phyloP scores from a whole-genome alignment of 2,329 filamentous ascomycete genomes.

The Camptophora hylomeconis region DNA sequence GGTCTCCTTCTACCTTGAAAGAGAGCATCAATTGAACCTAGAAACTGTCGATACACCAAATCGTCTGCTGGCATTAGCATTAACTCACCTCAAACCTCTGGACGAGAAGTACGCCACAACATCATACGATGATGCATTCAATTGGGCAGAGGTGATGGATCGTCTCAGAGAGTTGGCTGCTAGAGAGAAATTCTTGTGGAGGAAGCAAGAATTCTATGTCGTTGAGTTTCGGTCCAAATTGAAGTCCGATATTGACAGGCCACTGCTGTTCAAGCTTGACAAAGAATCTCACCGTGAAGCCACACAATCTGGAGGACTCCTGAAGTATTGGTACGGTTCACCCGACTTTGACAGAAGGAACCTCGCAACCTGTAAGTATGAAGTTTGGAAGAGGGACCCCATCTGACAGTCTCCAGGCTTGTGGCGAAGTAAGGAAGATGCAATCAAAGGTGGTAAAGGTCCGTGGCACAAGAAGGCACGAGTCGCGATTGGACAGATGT shows the following conservation, averaged over 20 bases:
- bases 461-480: slow-evolving; percentile 44
- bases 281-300: slow-evolving; percentile 70
- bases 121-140: slow-evolving; percentile 61
- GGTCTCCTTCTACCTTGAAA: slow-evolving; percentile 63
- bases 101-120: slow-evolving; percentile 64
- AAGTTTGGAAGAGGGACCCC: neutral
- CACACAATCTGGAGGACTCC: slow-evolving; percentile 61
- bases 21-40: slow-evolving; percentile 61
- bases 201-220: slow-evolving; percentile 59
- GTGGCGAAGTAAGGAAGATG: slow-evolving; percentile 46
- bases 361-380: slow-evolving; percentile 63
- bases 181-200: slow-evolving; percentile 42
- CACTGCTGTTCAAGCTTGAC: slow-evolving; percentile 59
- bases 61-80: slow-evolving; percentile 56
- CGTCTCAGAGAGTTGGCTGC: slow-evolving; percentile 41
- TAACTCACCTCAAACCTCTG: slow-evolving; percentile 50
- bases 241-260: slow-evolving; percentile 51
- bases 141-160: slow-evolving; percentile 55
- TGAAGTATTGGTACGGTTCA: slow-evolving; percentile 89
- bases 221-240: slow-evolving; percentile 72
- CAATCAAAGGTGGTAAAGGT: slow-evolving; percentile 46
- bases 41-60: slow-evolving; percentile 51
- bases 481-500: slow-evolving; percentile 33
- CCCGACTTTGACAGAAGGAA: slow-evolving; percentile 60
- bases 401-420: slow-evolving; percentile 44